A percentile compares a stretch with the other conserved stretches of the same genome.
Conservation (phyloP, 225 moss, liverwort and hornwort genomes). For the Bryoerythrophyllum caledonicum region DNA sequence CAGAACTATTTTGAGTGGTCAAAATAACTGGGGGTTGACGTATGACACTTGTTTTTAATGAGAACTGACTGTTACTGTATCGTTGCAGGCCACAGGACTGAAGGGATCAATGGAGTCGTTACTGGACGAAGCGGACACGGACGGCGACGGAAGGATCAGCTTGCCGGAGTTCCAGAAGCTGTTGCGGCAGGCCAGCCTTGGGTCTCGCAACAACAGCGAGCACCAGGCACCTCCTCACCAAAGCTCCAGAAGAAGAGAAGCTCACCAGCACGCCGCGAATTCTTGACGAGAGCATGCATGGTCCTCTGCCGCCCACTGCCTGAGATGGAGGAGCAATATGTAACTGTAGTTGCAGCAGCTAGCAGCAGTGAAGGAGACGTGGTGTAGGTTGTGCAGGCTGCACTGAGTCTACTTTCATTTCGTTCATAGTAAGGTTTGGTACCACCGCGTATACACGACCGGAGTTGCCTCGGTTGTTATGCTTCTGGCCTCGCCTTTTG, state of each 20-base stretch:
- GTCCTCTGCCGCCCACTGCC: conserved; percentile 1
- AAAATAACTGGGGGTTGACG: too few relatives aligned
- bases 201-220: conserved; percentile 54
- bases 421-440: conserved; percentile 18
- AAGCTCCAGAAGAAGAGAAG: conserved; percentile 14
- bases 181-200: conserved; percentile 70
- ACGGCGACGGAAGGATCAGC: conserved; percentile 79
- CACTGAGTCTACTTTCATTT: not conserved
- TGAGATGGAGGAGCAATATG: conserved; percentile 1
- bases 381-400: not conserved
- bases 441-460: not conserved
- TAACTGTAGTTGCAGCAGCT: not conserved
- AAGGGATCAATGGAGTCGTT: conserved; percentile 74
- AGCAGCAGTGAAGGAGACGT: not conserved
- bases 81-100: conserved; percentile 59
- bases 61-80: too few relatives aligned
- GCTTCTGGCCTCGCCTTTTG: conserved; percentile 19
- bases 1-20: too few relatives aligned
- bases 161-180: conserved; percentile 70
- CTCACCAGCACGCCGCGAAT: not conserved
- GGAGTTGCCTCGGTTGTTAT: not conserved
- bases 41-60: too few relatives aligned
- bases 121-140: conserved; percentile 73
- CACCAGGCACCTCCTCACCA: conserved; percentile 19
- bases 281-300: conserved; percentile 2